Percentiles rank a stretch among this genome's conserved stretches.
These are phyloP conservation scores for Nicotiana sylvestris DNA, from an alignment of 257 asterid species.

Conservation along the genomic window DNA sequence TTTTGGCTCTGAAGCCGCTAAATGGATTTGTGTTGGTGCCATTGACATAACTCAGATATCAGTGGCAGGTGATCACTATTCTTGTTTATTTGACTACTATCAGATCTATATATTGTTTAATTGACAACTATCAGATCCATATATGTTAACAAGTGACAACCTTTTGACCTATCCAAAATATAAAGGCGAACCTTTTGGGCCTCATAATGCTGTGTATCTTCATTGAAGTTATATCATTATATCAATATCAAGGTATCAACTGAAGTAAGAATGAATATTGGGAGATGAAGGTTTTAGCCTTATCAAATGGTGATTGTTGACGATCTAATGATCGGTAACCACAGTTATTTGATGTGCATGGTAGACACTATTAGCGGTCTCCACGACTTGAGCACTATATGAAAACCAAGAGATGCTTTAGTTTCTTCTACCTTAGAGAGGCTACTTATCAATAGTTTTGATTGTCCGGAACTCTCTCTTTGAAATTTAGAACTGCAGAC, in stretches of 20 bases:
- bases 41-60: conserved; percentile 91
- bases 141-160: not conserved
- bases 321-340: not conserved
- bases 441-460: not conserved
- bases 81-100: not conserved
- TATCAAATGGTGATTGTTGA: not conserved
- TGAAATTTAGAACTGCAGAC: not conserved
- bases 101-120: not conserved
- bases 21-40: conserved; percentile 98
- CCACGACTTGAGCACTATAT: not conserved
- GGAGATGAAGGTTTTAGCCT: not conserved
- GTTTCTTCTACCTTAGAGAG: not conserved
- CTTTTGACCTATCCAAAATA: not conserved
- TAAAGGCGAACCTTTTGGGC: not conserved
- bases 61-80: conserved; percentile 63
- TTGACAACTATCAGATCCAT: not conserved
- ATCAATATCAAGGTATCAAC: not conserved
- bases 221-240: not conserved
- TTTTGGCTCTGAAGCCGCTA: conserved; percentile 92
- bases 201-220: not conserved
- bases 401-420: not conserved
- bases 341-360: not conserved
- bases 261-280: not conserved
- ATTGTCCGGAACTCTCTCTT: not conserved
- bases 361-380: not conserved